Conservation (phyloP, 257 asterid genomes). For the Schizonepeta tenuifolia region DNA sequence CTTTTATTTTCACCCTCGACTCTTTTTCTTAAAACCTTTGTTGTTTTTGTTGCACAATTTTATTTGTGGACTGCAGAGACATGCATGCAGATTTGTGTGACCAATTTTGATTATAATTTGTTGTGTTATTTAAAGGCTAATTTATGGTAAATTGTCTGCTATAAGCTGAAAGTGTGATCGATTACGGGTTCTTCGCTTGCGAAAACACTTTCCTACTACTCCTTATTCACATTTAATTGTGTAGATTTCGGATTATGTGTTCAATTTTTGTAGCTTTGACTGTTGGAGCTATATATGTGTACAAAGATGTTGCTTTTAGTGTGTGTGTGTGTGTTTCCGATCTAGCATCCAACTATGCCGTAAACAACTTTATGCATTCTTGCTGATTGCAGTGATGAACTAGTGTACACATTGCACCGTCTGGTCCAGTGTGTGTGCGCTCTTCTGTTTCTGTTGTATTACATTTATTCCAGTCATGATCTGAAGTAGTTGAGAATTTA, state of each 20-base stretch:
- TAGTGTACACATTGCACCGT: too few species aligned
- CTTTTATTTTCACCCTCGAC: too few species aligned
- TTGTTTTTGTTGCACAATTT: too few species aligned
- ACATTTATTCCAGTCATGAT: neutral
- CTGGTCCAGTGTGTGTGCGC: neutral
- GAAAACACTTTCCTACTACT: too few species aligned
- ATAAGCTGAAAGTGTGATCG: too few species aligned
- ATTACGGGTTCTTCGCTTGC: too few species aligned
- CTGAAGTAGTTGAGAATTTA: neutral
- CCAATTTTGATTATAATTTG: neutral
- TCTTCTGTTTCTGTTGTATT: neutral
- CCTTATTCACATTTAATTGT: too few species aligned
- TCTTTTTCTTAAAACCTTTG: too few species aligned
- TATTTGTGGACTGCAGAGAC: neutral
- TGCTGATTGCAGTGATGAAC: too few species aligned
- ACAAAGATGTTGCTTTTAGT: neutral
- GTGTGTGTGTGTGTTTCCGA: neutral
- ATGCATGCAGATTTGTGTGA: constrained; percentile 14
- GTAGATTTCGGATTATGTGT: neutral
- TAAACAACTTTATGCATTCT: too few species aligned
- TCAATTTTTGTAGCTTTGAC: too few species aligned
- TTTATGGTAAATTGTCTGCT: neutral
- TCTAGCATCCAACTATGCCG: too few species aligned
- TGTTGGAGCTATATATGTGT: neutral
- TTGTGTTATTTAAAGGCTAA: neutral